phyloP scores from a whole-genome alignment of 352 stramenopile genomes.

The Elongisporangium undulatum region DNA sequence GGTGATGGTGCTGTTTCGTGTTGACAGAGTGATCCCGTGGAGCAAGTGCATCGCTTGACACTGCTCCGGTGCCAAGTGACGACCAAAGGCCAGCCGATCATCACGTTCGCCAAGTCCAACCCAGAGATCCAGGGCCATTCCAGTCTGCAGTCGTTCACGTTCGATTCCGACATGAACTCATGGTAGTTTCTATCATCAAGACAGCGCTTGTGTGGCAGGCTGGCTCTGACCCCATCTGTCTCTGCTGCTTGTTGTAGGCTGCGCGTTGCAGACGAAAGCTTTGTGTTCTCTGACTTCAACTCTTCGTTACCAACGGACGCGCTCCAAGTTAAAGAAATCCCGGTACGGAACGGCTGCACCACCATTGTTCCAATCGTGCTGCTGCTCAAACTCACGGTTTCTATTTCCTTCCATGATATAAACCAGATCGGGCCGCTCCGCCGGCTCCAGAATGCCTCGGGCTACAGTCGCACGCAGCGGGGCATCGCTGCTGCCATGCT shows the following conservation, averaged over 20 bases:
- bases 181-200: slow-evolving; percentile 36
- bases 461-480: slow-evolving; percentile 63
- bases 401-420: background rate
- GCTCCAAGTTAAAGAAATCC: slow-evolving; percentile 55
- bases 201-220: background rate
- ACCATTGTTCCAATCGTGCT: background rate
- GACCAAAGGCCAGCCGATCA: slow-evolving; percentile 60
- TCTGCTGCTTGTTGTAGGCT: slow-evolving; percentile 40
- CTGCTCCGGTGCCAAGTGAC: slow-evolving; percentile 73
- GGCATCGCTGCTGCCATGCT: slow-evolving; percentile 69
- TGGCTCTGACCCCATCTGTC: slow-evolving; percentile 1
- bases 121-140: slow-evolving; percentile 39
- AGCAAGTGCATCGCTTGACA: slow-evolving; percentile 41
- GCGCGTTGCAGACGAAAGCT: slow-evolving; percentile 80
- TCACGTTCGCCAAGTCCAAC: slow-evolving; percentile 77
- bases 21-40: slow-evolving; percentile 5
- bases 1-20: slow-evolving; percentile 2
- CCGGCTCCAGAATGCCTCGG: slow-evolving; percentile 77
- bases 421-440: slow-evolving; percentile 65
- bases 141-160: slow-evolving; percentile 75
- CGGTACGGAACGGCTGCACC: slow-evolving; percentile 27
- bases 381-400: background rate
- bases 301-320: slow-evolving; percentile 69
- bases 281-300: slow-evolving; percentile 83
- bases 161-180: slow-evolving; percentile 59